Conservation (phyloP, 768 basidiomycete genomes). For the Pisolithus microcarpus region DNA sequence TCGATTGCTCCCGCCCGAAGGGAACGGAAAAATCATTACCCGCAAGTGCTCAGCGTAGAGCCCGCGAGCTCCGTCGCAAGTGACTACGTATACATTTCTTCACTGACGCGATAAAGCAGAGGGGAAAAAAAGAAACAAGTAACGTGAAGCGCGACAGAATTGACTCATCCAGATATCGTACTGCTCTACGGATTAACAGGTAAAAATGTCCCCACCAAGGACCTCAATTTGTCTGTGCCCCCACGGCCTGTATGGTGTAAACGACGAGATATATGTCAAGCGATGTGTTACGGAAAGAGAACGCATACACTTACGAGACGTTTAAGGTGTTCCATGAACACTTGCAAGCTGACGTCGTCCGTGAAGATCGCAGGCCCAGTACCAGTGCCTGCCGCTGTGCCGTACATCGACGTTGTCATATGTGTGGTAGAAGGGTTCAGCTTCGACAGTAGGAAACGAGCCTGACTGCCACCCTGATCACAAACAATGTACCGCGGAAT, state of each 20-base stretch:
- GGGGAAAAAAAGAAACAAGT: too few species aligned
- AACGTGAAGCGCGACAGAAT: too few species aligned
- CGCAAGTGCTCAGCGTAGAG: slow-evolving; percentile 84
- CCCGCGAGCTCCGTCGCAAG: too few species aligned
- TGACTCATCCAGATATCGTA: too few species aligned
- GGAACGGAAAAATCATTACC: slow-evolving; percentile 96
- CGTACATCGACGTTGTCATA: too few species aligned
- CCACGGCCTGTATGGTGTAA: too few species aligned
- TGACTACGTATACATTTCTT: too few species aligned
- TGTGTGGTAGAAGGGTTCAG: background rate
- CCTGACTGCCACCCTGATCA: slow-evolving; percentile 95
- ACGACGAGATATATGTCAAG: background rate
- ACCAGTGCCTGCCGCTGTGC: too few species aligned
- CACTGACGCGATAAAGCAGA: too few species aligned
- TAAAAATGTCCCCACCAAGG: too few species aligned
- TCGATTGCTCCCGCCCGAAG: slow-evolving; percentile 88
- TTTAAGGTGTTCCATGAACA: slow-evolving; percentile 97
- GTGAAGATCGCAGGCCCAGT: slow-evolving; percentile 32
- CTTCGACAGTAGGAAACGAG: slow-evolving; percentile 92
- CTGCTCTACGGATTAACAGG: too few species aligned
- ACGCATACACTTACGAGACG: slow-evolving; percentile 55
- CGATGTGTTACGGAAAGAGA: background rate
- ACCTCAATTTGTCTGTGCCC: too few species aligned
- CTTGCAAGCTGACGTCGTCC: slow-evolving; percentile 95
- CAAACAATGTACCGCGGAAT: slow-evolving; percentile 87